Evolutionary conservation across 805 yeast genomes (phyloP), one percentile per base, ranked within the genome.

Genomic region (Cyberlindnera mrakii): DNA sequence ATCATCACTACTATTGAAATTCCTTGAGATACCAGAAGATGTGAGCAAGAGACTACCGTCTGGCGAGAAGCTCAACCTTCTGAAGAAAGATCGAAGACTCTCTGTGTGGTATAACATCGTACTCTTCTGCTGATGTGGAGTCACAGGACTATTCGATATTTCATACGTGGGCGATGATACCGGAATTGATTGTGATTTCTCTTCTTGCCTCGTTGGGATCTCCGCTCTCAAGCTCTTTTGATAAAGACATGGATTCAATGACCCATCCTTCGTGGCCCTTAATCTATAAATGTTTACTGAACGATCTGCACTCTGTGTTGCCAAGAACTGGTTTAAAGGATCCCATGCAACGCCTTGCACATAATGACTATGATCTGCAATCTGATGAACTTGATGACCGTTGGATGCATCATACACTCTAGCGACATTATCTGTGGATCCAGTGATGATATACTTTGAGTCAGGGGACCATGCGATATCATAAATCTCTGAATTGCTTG

Each of bases 271-370:
- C 32, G 43, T 6, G 33, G 19, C 36, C 15, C 50, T 59, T 33
- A 80, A 57, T 17, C 70, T 65, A 59, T 86, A 86, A n/a, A 93
- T 67, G 49, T 79, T 80, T 11, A 91, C 81, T 2, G 87, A 72
- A 46, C 96, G 67, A 64, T 93, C 99, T 11, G 96, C 95, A 20
- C 93, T 80, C 60, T 90, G 96, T 6, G 96, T 84, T 1, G 90
- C 87, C 5, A 93, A 62, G 51, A 63, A 87, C 59, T 83, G 78
- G 49, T 83, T 80, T 42, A 68, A 59, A 7, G 99, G 99, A 60
- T 93, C 99, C 98, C 98, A 93, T 0, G 84, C 71, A 5, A 93
- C 91, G 3, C 99, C 99, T 63, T 93, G 99, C 3, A 93, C 95
- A 54, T 87, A 91, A 61, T 90, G 96, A 37, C 70, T 68, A 62